Evolutionary conservation across 441 rosid genomes (phyloP), one percentile per base, ranked within the genome.

Genomic region (Brassica hybrid): DNA sequence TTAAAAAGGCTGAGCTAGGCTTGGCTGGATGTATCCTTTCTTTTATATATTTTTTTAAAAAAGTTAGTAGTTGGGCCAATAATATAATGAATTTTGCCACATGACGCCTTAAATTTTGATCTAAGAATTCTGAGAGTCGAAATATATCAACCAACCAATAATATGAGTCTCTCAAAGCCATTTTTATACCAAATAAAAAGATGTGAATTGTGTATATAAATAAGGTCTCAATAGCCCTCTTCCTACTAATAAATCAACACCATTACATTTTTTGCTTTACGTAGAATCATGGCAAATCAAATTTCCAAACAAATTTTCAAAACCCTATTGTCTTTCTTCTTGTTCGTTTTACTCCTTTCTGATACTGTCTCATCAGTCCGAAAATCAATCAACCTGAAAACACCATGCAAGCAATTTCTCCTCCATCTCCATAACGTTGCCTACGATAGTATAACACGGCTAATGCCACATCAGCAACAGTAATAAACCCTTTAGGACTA

Each of bases 401-500:
- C 68, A 4, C 94, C 96, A 0, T 92, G 97, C 82, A 88, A 88
- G 68, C 79, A 34, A 1, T 71, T 92, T 18, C 84, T 83, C 0
- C 84, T 89, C 79, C 90, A 86, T 79, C 90, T 84, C 83, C 97
- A 89, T 14, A 94, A 92, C 86, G 83, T 92, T 21, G 72, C 92
- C 57, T 94, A 87, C 86, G 85, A 89, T 34, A 95, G 97, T 19
- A 82, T 75, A 91, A 92, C 56, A 81, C 84, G 1, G 82, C 75
- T 36, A 94, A 92, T 57, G 94, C 94, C 11, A 90, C 92, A 1
- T 76, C 97, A 4, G 93, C 95, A 4, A 91, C 95, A 8, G 87
- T 92, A 1, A 84, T 89, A 3, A 95, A 86, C 0, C 86, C 91
- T 11, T 92, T 96, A 0, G 84, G 81, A 4, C 82, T 95, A 81